Evolutionary conservation across 139 green algal species (phyloP).

Genomic region (Micromonas pusilla): DNA sequence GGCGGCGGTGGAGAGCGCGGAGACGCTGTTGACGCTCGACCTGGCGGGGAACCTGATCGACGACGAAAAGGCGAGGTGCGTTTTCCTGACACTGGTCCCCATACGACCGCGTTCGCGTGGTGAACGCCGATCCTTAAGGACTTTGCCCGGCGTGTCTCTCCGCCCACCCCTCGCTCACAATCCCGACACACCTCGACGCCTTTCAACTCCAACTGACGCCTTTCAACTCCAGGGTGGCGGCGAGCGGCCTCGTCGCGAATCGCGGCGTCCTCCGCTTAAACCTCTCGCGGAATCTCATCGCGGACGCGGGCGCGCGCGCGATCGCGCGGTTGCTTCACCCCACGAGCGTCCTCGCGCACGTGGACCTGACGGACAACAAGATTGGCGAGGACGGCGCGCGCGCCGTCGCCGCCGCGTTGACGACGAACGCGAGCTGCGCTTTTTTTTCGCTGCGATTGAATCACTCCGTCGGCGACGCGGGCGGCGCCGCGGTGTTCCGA

Average conservation of each 20-base stretch:
- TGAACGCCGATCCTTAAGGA: too few relatives aligned
- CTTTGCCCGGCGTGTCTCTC: too few relatives aligned
- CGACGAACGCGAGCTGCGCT: conserved; percentile 41
- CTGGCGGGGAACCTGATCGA: conserved; percentile 60
- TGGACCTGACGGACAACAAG: conserved; percentile 63
- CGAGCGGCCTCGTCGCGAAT: too few relatives aligned
- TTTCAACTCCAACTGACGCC: too few relatives aligned
- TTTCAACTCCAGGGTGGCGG: too few relatives aligned
- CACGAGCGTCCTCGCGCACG: conserved; percentile 55
- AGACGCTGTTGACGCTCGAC: conserved; percentile 56
- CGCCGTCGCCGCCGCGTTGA: conserved; percentile 54
- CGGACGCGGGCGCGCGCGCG: conserved; percentile 62
- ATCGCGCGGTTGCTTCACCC: conserved; percentile 67
- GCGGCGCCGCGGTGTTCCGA: conserved; percentile 34
- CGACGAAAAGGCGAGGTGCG: too few relatives aligned
- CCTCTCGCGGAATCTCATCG: conserved; percentile 57
- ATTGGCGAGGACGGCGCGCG: conserved; percentile 62
- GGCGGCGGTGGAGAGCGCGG: conserved; percentile 41
- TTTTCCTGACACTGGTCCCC: too few relatives aligned
- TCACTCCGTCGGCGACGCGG: conserved; percentile 58
- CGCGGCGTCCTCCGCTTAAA: too few relatives aligned
- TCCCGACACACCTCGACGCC: too few relatives aligned
- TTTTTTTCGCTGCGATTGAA: conserved; percentile 61
- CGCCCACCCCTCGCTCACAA: too few relatives aligned
- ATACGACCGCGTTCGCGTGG: too few relatives aligned